phyloP scores from a whole-genome alignment of 2,329 filamentous ascomycete genomes.

The Coleophoma crateriformis region DNA sequence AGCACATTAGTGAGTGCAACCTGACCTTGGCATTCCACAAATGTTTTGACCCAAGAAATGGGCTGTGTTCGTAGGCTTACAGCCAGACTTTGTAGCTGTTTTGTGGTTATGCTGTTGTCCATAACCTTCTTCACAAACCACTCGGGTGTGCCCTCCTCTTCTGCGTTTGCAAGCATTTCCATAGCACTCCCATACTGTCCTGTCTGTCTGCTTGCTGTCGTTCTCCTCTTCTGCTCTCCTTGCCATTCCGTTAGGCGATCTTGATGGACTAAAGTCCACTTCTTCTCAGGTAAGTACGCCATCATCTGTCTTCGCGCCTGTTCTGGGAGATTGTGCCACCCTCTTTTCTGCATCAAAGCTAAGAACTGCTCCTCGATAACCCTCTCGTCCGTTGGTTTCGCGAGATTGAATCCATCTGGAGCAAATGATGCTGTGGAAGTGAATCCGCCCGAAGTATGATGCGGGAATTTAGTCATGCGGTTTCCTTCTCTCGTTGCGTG shows the following conservation, averaged over 20 bases:
- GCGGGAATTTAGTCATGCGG: constrained; percentile 48
- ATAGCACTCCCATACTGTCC: constrained; percentile 62
- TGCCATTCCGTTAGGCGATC: constrained; percentile 91
- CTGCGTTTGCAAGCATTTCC: constrained; percentile 71
- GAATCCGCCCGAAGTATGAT: constrained; percentile 14
- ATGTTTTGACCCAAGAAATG: constrained; percentile 94
- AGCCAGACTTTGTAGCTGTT: constrained; percentile 86
- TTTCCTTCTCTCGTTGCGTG: constrained; percentile 42
- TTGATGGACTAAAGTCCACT: constrained; percentile 96
- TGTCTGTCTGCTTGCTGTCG: constrained; percentile 60
- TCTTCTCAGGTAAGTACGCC: constrained; percentile 89
- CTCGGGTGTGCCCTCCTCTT: constrained; percentile 93
- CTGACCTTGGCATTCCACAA: constrained; percentile 96
- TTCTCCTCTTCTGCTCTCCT: constrained; percentile 83
- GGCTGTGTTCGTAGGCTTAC: constrained; percentile 95
- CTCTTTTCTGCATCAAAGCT: constrained; percentile 92
- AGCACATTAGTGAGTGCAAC: constrained; percentile 92
- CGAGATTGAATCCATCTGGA: constrained; percentile 48
- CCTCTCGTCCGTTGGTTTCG: constrained; percentile 72
- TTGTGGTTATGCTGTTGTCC: constrained; percentile 89
- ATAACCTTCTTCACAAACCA: constrained; percentile 98
- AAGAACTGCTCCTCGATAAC: constrained; percentile 89
- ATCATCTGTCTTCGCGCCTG: constrained; percentile 94
- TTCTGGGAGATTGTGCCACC: constrained; percentile 95
- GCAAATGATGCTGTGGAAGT: constrained; percentile 11